Percentiles rank a stretch among this genome's conserved stretches.
Conservation (phyloP, 805 yeast species). For the Candida lessepsii region DNA sequence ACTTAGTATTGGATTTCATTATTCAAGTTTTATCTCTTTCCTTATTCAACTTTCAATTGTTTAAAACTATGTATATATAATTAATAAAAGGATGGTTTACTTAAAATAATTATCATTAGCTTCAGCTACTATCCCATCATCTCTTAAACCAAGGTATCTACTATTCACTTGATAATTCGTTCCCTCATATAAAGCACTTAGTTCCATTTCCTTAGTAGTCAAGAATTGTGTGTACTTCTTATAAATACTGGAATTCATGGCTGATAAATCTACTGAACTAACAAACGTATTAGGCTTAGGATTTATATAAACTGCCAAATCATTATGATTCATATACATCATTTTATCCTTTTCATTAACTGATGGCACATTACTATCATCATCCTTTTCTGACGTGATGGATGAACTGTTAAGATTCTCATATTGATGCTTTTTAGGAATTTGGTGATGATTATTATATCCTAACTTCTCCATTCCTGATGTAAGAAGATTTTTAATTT, state of each 20-base stretch:
- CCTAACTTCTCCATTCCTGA: constrained; percentile 20
- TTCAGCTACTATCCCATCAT: constrained; percentile 7
- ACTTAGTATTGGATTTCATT: not conserved
- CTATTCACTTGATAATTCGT: constrained; percentile 3
- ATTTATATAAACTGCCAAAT: constrained; percentile 2
- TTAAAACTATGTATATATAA: no score
- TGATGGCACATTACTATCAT: constrained; percentile 6
- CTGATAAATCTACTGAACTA: not conserved
- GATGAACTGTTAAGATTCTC: not conserved
- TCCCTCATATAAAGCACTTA: constrained; percentile 3
- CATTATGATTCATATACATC: constrained; percentile 10
- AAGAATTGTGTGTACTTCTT: constrained; percentile 8
- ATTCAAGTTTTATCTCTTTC: no score
- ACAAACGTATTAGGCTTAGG: not conserved
- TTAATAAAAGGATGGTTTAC: not conserved
- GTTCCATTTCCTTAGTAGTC: constrained; percentile 2
- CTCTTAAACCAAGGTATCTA: constrained; percentile 9
- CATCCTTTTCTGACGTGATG: constrained; percentile 2
- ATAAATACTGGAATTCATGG: constrained; percentile 4
- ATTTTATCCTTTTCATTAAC: constrained; percentile 5
- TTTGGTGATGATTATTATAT: constrained; percentile 6
- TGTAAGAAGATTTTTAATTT: constrained; percentile 14
- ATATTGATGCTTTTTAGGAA: constrained; percentile 3
- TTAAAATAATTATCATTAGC: constrained; percentile 16
- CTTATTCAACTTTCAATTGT: no score